These are phyloP conservation scores for Daphne laureola DNA, from an alignment of 441 rosid species.

Conservation along the genomic window DNA sequence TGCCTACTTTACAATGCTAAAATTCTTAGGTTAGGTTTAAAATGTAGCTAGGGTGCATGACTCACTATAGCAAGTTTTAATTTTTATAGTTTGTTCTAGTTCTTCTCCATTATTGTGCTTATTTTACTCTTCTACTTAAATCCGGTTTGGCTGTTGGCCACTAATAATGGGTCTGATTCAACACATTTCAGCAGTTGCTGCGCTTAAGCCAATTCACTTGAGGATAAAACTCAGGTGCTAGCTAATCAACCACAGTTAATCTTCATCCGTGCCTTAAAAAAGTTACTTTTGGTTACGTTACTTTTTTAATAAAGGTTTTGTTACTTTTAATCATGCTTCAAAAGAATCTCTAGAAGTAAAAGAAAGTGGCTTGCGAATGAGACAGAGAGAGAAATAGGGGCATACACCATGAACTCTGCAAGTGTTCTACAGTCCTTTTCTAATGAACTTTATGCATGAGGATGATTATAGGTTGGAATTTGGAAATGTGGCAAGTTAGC, in stretches of 20 bases:
- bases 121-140: constrained; percentile 26
- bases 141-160: constrained; percentile 53
- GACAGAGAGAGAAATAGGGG: constrained; percentile 11
- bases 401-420: constrained; percentile 28
- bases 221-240: constrained; percentile 1
- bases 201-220: too few relatives aligned
- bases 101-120: constrained; percentile 19
- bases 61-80: constrained; percentile 24
- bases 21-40: constrained; percentile 37
- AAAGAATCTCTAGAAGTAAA: constrained; percentile 27
- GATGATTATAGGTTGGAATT: background rate
- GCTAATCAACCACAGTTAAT: constrained; percentile 25
- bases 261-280: constrained; percentile 13
- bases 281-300: constrained; percentile 1
- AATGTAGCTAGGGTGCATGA: constrained; percentile 25
- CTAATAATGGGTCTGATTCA: constrained; percentile 25
- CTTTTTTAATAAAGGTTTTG: too few relatives aligned
- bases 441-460: constrained; percentile 22
- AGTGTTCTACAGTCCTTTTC: constrained; percentile 20
- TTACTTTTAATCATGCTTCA: constrained; percentile 14
- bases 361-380: constrained; percentile 6
- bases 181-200: background rate
- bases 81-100: constrained; percentile 16
- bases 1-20: constrained; percentile 26
- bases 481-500: constrained; percentile 21